These are phyloP conservation scores for Trichoderma polysporum DNA, from an alignment of 2,329 filamentous ascomycete species.

Conservation along the genomic window DNA sequence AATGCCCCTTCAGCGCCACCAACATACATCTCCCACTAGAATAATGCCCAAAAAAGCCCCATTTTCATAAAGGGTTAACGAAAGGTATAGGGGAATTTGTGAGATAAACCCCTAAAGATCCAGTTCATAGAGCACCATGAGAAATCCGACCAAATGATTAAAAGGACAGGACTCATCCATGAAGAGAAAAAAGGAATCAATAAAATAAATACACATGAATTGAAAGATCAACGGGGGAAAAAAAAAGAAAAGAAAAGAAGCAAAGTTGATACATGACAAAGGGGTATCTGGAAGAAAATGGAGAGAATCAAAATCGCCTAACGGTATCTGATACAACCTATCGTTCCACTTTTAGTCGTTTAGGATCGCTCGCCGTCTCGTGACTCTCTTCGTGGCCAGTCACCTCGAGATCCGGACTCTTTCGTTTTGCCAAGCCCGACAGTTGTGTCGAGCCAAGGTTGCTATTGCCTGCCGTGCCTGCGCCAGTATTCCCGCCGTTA, in stretches of 20 bases:
- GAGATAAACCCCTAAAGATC: not conserved
- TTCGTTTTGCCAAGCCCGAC: slow-evolving; percentile 46
- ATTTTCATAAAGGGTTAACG: not conserved
- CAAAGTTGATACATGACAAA: slow-evolving; percentile 22
- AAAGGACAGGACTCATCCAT: not conserved
- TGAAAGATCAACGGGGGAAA: not conserved
- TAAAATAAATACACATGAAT: not conserved
- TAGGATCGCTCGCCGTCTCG: slow-evolving; percentile 48
- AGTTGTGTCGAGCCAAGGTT: not conserved
- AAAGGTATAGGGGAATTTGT: not conserved
- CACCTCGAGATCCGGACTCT: slow-evolving; percentile 53
- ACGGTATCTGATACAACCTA: not conserved
- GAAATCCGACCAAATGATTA: not conserved
- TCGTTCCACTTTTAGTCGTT: slow-evolving; percentile 54
- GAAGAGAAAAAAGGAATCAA: not conserved
- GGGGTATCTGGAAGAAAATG: slow-evolving; percentile 18
- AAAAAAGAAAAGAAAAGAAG: not conserved
- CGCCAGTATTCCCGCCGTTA: slow-evolving; percentile 24
- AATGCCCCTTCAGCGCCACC: not conserved
- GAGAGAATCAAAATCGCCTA: slow-evolving; percentile 12
- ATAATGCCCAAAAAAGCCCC: not conserved
- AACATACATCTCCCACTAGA: not conserved
- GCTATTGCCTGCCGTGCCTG: slow-evolving; percentile 23
- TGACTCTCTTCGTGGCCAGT: slow-evolving; percentile 42
- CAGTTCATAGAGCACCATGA: not conserved